These are phyloP conservation scores for Pichia gijzeniarum DNA, from an alignment of 805 yeast genomes.

Conservation along the genomic window DNA sequence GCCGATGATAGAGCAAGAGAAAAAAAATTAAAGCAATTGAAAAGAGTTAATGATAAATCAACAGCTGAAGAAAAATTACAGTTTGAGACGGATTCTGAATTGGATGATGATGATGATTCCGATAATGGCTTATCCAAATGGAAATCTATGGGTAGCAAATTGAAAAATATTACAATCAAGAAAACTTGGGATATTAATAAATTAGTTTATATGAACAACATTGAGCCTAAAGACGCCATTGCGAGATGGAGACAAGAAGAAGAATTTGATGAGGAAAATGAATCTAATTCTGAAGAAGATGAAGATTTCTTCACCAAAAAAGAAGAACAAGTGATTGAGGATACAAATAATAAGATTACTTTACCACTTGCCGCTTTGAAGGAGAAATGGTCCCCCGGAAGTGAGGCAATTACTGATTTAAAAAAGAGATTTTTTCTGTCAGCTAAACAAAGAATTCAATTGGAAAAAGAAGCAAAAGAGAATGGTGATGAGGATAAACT, in stretches of 20 bases:
- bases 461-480: slow-evolving; percentile 27
- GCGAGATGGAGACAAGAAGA: slow-evolving; percentile 65
- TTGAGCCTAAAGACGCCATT: slow-evolving; percentile 67
- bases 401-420: slow-evolving; percentile 35
- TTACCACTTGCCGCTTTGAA: slow-evolving; percentile 35
- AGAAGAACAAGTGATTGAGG: slow-evolving; percentile 27
- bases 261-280: slow-evolving; percentile 55
- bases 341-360: slow-evolving; percentile 36
- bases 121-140: slow-evolving; percentile 34
- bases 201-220: slow-evolving; percentile 70
- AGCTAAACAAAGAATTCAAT: slow-evolving; percentile 37
- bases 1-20: slow-evolving; percentile 33
- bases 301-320: slow-evolving; percentile 55
- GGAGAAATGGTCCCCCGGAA: slow-evolving; percentile 35
- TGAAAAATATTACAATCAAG: slow-evolving; percentile 45
- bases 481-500: slow-evolving; percentile 19
- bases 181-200: slow-evolving; percentile 76
- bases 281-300: slow-evolving; percentile 16
- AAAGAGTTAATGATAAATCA: neutral
- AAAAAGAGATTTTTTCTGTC: slow-evolving; percentile 48
- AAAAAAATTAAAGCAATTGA: slow-evolving; percentile 37
- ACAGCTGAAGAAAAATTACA: slow-evolving; percentile 29
- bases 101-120: slow-evolving; percentile 32
- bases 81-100: slow-evolving; percentile 48
- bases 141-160: slow-evolving; percentile 50